Base-by-base conservation (phyloP, 768 basidiomycete genomes). In the Mycena sanguinolenta region DNA sequence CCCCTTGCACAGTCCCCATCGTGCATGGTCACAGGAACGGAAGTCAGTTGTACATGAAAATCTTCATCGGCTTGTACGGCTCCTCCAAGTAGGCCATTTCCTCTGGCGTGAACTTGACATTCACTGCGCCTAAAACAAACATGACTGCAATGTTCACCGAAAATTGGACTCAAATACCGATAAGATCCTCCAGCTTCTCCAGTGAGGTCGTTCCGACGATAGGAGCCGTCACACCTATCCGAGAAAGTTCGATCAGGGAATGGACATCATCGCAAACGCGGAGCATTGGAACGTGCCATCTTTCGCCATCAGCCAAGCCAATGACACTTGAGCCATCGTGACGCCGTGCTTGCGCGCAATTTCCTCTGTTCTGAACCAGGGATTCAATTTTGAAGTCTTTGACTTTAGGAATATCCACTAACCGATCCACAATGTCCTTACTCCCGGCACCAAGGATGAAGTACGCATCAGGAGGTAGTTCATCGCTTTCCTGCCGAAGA, bases 291-390 rank as follows among this genome's bases (percentile, higher is more conserved):
- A 53, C 53, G 3, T n/a, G n/a, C 68, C 62, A n/a, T 82, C 78
- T 71, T 84, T 84, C 17, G 82, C 72, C 53, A 87, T 65, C 1
- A 81, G 75, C 90, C 89, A 91, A 8, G 89, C 87, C 38, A 89
- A 71, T 2, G 87, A 82, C 8, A 90, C 80, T 70, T 89, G 88
- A 0, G 89, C 87, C 91, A 92, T 92, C 44, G 80, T 84, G 19
- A 85, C 77, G 8, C 82, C 83, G 36, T 83, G 84, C 44, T 84
- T 83, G 72, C 86, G 87, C 1, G 90, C 87, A 50, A 91, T 78
- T 60, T 84, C 81, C 71, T 90, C 87, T 44, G 91, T 85, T 14
- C 88, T 87, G 65, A 2, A 74, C 38, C 74, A 71, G 34, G 25
- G 34, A 62, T 67, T 67, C 28, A 50, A 0, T 36, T 38, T 52